Evolutionary conservation across 495 filamentous ascomycete species (phyloP).

Genomic region (Pseudoneurospora amorphoporcata): DNA sequence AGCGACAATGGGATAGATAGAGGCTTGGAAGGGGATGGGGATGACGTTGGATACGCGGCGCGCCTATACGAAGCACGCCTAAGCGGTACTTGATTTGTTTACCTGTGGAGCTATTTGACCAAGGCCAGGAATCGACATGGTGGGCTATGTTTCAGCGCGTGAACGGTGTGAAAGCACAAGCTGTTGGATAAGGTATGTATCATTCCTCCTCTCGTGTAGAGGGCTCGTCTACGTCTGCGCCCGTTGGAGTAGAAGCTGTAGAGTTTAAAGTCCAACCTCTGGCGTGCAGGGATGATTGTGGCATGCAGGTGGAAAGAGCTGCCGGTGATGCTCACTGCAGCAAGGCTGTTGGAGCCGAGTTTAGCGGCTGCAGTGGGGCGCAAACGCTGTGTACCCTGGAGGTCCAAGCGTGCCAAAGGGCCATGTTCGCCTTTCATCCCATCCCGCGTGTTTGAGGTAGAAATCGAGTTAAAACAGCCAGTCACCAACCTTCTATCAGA

Average conservation of each 20-base stretch:
- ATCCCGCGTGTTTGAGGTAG: background rate
- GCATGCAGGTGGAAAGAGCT: background rate
- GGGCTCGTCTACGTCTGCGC: background rate
- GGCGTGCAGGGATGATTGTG: background rate
- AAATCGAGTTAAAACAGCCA: background rate
- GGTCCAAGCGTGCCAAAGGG: background rate
- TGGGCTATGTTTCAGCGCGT: background rate
- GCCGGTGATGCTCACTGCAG: background rate
- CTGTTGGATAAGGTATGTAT: background rate
- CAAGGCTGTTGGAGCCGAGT: background rate
- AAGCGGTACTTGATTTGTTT: conserved; percentile 1
- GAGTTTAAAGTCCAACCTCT: background rate
- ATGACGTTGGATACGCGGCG: background rate
- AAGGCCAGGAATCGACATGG: conserved; percentile 40
- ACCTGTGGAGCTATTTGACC: conserved; percentile 38
- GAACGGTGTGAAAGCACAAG: background rate
- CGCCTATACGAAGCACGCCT: background rate
- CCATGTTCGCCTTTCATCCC: background rate
- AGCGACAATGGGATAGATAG: background rate
- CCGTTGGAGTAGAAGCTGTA: background rate
- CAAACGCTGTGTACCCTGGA: background rate
- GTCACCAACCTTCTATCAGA: background rate
- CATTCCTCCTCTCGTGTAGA: background rate
- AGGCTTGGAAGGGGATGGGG: background rate
- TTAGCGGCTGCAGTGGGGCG: background rate